Conservation (phyloP, 2,329 filamentous ascomycete genomes). For the Beauveria sp. region DNA sequence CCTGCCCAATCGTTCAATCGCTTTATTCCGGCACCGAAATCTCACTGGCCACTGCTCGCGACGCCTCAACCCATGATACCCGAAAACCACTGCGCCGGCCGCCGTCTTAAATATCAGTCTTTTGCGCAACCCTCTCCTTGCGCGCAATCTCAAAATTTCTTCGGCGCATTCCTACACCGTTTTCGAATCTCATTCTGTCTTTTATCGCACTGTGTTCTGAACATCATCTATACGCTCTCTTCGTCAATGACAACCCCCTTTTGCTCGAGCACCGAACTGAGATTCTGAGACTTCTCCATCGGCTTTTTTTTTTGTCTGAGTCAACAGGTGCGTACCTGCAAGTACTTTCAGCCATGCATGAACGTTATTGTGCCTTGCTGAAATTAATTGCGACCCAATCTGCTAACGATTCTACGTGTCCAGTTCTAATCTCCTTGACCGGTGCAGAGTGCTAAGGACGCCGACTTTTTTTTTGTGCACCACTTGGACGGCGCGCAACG, state of each 20-base stretch:
- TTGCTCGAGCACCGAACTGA: neutral
- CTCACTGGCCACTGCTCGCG: neutral
- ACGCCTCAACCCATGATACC: neutral
- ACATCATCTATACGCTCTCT: neutral
- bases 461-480: neutral
- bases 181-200: neutral
- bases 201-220: neutral
- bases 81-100: constrained; percentile 1
- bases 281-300: neutral
- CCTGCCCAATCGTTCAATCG: neutral
- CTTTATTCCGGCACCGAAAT: neutral
- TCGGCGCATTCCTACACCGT: neutral
- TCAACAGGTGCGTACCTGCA: neutral
- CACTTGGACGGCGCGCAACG: neutral
- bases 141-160: neutral
- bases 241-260: neutral
- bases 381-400: neutral
- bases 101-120: neutral
- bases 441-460: neutral
- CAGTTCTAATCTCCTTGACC: neutral
- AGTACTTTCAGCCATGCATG: neutral
- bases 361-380: neutral
- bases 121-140: neutral
- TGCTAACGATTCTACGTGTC: neutral
- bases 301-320: neutral